Percentiles rank a stretch among this genome's conserved stretches.
Evolutionary conservation across 2,329 filamentous ascomycete genomes (phyloP).

Genomic region (Fusarium oxysporum): DNA sequence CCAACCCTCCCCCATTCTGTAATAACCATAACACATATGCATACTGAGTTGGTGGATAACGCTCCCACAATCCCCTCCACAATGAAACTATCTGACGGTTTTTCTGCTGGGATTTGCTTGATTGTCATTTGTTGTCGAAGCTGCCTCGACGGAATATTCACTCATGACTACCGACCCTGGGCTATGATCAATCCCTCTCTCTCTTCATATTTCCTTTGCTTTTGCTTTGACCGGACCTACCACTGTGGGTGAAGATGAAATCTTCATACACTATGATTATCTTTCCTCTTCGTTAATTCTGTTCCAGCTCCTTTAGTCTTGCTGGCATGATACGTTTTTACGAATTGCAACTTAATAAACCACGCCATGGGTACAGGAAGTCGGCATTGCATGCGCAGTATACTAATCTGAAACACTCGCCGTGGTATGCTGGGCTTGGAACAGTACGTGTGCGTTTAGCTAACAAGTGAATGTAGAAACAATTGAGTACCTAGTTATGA

Average conservation of each 20-base stretch:
- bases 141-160: not conserved
- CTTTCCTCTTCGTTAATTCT: not conserved
- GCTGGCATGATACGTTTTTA: not conserved
- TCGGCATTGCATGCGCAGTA: not conserved
- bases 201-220: not conserved
- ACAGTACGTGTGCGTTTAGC: not conserved
- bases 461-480: not conserved
- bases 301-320: not conserved
- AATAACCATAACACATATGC: constrained; percentile 44
- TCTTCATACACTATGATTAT: not conserved
- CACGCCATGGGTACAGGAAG: not conserved
- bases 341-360: not conserved
- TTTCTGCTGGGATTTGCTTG: constrained; percentile 4
- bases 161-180: not conserved
- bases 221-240: not conserved
- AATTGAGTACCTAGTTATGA: not conserved
- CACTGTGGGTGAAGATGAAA: not conserved
- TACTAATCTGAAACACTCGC: not conserved
- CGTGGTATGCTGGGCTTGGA: not conserved
- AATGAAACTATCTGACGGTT: not conserved
- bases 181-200: not conserved
- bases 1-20: not conserved
- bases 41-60: constrained; percentile 27
- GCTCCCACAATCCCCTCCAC: constrained; percentile 18
- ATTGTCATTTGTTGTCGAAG: constrained; percentile 1